Percentiles rank a stretch among this genome's conserved stretches.
Evolutionary conservation across 257 asterid species (phyloP).

Genomic region (Plantago ovata): DNA sequence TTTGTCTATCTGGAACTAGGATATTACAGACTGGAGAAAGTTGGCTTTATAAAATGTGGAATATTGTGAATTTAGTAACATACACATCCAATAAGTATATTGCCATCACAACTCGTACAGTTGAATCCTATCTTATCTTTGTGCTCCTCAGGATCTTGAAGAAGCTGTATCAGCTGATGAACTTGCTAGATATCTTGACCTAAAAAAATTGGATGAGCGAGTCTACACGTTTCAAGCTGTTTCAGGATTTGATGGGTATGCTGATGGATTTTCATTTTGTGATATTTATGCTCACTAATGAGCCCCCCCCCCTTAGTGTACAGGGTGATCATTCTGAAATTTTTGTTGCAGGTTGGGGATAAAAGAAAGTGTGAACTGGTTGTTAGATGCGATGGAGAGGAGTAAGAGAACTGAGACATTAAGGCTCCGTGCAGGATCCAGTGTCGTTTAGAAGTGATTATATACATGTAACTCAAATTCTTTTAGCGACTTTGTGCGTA

Average conservation of each 20-base stretch:
- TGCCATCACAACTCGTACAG: background rate
- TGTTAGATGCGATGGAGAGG: conserved; percentile 75
- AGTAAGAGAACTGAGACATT: conserved; percentile 73
- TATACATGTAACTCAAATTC: background rate
- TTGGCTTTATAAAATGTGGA: background rate
- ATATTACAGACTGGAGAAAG: background rate
- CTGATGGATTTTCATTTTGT: background rate
- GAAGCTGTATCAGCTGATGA: conserved; percentile 72
- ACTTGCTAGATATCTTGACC: conserved; percentile 65
- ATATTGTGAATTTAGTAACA: background rate
- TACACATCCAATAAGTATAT: background rate
- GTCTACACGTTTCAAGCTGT: conserved; percentile 56
- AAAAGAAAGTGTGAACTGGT: conserved; percentile 80
- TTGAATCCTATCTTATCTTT: background rate
- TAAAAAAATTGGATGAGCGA: conserved; percentile 71
- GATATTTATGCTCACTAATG: background rate
- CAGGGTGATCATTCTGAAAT: background rate
- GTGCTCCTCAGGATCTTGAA: conserved; percentile 56
- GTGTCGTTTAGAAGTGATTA: conserved; percentile 23
- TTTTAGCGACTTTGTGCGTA: conserved; percentile 19
- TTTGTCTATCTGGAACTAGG: background rate
- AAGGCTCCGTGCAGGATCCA: conserved; percentile 59
- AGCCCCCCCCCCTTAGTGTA: background rate
- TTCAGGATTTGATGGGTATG: conserved; percentile 74
- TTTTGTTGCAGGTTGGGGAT: conserved; percentile 57